Evolutionary conservation across 495 filamentous ascomycete genomes (phyloP), one percentile per base, ranked within the genome.

Genomic region (Friedmanniomyces simplex): DNA sequence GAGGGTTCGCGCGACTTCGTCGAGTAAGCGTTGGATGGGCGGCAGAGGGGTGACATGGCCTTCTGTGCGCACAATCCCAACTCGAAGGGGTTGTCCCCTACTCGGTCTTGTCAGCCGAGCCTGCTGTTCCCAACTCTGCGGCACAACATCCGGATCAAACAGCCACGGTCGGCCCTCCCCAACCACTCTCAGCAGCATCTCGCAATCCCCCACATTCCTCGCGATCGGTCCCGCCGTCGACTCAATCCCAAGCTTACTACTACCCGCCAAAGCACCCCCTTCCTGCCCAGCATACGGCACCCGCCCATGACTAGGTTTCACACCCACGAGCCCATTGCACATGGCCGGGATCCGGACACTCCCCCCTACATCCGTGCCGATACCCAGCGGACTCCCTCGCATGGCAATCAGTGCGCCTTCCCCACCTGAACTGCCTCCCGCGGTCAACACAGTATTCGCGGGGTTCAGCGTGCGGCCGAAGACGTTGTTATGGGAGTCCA

Each of bases 341-440:
- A 76, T 77, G 25, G 81, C 75, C 1, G 86, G 86, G 51, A 87
- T 80, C 0, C 86, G 73, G 20, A 89, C 77, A 58, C 75, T 82
- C 8, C 87, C 87, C 0, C 84, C 87, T 50, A 90, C 82, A 70
- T 90, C 86, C 14, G 85, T 88, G 1, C 72, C 72, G 5, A 73
- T 64, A 18, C 72, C 71, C 1, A 74, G 50, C 2, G 66, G 49
- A 24, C 62, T 67, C 1, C 71, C 72, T 32, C 66, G 55, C 66
- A 74, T 64, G 1, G 65, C 69, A 4, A 74, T 39, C 11, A 74
- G 64, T 2, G 71, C 69, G 28, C 69, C 71, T 64, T 74, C 72
- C 13, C 89, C 86, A 26, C 85, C 84, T 2, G 77, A 78, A 59
- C 79, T 83, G 1, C 81, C 81, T 1, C 81, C 81, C n/a, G 76